Base-by-base conservation (phyloP, 352 stramenopile genomes). In the Pythium rhizo-oryzae region DNA sequence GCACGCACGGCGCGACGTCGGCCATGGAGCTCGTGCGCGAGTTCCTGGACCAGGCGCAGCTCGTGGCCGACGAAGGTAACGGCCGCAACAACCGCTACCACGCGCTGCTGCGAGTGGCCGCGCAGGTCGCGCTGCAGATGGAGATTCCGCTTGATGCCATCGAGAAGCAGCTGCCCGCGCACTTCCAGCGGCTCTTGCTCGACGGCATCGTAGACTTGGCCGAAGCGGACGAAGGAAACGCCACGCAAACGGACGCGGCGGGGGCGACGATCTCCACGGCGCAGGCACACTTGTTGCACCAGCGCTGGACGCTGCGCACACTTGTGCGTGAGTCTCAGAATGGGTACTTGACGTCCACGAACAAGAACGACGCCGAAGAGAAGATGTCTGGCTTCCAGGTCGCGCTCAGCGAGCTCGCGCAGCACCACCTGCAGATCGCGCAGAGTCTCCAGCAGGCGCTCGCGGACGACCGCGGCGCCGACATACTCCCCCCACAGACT, bases 31-130 rank as follows among this genome's bases (percentile, higher is more conserved):
- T 93, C 43, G 79, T 93, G 60, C 85, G 85, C 41, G 87, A 95
- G 71, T 92, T 95, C 69, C 74, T 95, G 28, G 83, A 92, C 70
- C 87, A 95, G 60, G 87, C 84, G 65, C 84, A 95, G 72, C 81
- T 94, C 30, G 85, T 92, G 13, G 82, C 87, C 2, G 77, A 91
- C 67, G 84, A 94, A 67, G 82, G 85, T 51, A 85, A 92, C 66
- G 73, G 77, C 33, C 81, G 84, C 66, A 91, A 92, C 73, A 87
- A 92, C 50, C 79, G 87, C 33, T 91, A 93, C 72, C 77, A 76
- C 41, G 84, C 81, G 25, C 63, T 95, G 62, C 70, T 91, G 44
- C 79, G 84, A n/a, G 59, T 93, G 21, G 87, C 87, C 15, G 87
- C 87, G 3, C 82, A 92, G 55, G 87, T 93, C 25, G 82, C 79